phyloP scores from a whole-genome alignment of 768 basidiomycete species.

The Xanthoconium stramineum region DNA sequence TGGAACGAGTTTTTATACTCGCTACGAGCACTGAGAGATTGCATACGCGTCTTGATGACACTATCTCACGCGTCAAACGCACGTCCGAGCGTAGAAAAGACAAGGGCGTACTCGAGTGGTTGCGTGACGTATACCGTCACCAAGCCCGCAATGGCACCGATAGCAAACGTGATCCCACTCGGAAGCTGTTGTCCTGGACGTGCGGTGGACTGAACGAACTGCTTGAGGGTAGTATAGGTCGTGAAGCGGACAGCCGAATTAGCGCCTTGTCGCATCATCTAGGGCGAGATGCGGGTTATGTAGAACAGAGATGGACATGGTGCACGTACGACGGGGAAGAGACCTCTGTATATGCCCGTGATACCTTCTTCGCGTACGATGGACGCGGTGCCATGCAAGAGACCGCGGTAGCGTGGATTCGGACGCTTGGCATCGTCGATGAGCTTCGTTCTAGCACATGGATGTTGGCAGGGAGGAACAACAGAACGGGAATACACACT shows the following conservation, averaged over 20 bases:
- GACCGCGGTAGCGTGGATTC: slow-evolving; percentile 80
- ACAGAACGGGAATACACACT: slow-evolving; percentile 49
- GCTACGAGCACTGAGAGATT: slow-evolving; percentile 75
- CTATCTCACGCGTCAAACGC: slow-evolving; percentile 36
- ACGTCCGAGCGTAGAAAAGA: neutral
- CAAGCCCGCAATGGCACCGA: slow-evolving; percentile 90
- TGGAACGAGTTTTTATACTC: slow-evolving; percentile 95
- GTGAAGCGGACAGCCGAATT: slow-evolving; percentile 97
- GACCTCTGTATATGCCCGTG: slow-evolving; percentile 80
- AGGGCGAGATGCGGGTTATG: neutral
- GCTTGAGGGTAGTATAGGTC: slow-evolving; percentile 91
- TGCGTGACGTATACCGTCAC: slow-evolving; percentile 93
- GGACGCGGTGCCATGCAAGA: slow-evolving; percentile 76
- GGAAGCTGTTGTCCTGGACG: slow-evolving; percentile 85
- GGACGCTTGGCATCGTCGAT: slow-evolving; percentile 91
- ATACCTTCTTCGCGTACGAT: slow-evolving; percentile 88
- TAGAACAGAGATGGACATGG: too few relatives aligned
- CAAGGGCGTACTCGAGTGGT: slow-evolving; percentile 65
- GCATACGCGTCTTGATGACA: slow-evolving; percentile 98
- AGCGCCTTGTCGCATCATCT: slow-evolving; percentile 98
- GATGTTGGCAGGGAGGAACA: neutral
- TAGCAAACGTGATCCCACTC: slow-evolving; percentile 85
- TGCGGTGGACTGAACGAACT: slow-evolving; percentile 82
- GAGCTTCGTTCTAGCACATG: slow-evolving; percentile 78
- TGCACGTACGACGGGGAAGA: slow-evolving; percentile 84